These are phyloP conservation scores for Xylogone sp. DNA, from an alignment of 2,329 filamentous ascomycete species.

Conservation along the genomic window DNA sequence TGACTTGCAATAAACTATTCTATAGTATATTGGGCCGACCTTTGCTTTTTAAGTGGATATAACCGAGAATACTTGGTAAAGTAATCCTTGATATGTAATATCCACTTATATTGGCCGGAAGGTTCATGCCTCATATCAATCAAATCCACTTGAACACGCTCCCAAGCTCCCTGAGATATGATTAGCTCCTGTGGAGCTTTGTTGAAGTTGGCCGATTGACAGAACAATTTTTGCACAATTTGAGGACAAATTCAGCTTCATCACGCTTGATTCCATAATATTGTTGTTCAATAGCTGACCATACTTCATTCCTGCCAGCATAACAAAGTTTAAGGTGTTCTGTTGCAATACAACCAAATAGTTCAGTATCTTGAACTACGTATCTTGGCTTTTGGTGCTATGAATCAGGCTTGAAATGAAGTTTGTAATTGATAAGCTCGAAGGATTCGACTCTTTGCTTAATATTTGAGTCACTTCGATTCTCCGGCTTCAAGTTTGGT, in stretches of 20 bases:
- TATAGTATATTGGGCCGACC: too few species aligned
- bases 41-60: conserved; percentile 12
- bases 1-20: too few species aligned
- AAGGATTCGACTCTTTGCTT: background rate
- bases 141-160: conserved; percentile 12
- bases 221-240: background rate
- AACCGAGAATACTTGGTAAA: conserved; percentile 15
- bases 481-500: background rate
- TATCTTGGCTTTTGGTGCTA: too few species aligned
- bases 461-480: background rate
- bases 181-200: background rate
- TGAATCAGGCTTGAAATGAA: background rate
- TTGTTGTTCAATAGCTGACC: conserved; percentile 18
- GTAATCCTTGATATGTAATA: conserved; percentile 14
- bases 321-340: too few species aligned
- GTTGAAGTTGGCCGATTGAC: background rate
- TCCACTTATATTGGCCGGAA: conserved; percentile 12
- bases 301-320: too few species aligned
- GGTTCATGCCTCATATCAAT: conserved; percentile 13
- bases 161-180: background rate
- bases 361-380: too few species aligned
- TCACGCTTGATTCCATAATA: conserved; percentile 1
- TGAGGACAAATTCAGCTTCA: background rate
- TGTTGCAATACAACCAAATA: too few species aligned
- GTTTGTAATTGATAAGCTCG: background rate